Percentiles rank a stretch among this genome's conserved stretches.
phyloP scores from a whole-genome alignment of 495 filamentous ascomycete species.

The Alectoria sarmentosa region DNA sequence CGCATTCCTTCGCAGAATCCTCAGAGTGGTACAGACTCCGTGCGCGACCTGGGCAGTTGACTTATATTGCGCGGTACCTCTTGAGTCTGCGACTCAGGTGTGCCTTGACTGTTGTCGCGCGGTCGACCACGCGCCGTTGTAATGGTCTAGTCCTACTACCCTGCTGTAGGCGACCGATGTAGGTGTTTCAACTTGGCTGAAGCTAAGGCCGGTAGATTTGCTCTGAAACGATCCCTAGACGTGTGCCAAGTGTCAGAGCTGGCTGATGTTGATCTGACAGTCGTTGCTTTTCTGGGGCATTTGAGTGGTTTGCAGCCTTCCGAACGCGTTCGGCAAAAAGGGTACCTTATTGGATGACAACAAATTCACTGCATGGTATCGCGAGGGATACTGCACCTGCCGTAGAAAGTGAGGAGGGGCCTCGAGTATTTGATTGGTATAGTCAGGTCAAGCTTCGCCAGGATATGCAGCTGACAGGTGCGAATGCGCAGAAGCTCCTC shows the following conservation, averaged over 20 bases:
- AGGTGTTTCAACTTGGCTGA: background rate
- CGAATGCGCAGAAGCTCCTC: background rate
- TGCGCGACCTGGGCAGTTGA: background rate
- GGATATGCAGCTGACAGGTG: slow-evolving; percentile 1
- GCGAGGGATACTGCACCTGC: background rate
- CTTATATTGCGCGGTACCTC: background rate
- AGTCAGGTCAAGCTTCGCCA: slow-evolving; percentile 3
- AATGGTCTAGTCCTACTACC: background rate
- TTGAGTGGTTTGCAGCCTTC: background rate
- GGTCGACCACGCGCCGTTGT: background rate
- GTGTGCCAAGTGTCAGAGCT: background rate
- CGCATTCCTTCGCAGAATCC: slow-evolving; percentile 13
- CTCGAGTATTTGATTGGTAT: background rate
- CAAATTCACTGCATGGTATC: background rate
- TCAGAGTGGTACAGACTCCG: background rate
- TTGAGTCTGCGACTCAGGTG: background rate
- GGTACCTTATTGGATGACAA: background rate
- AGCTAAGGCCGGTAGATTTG: background rate
- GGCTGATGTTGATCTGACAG: slow-evolving; percentile 3
- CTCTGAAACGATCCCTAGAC: background rate
- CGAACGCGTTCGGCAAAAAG: background rate
- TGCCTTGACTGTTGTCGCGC: background rate
- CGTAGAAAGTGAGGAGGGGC: background rate
- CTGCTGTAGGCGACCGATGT: background rate
- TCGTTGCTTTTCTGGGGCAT: background rate